These are phyloP conservation scores for Candida andamanensis DNA, from an alignment of 805 yeast genomes.

Conservation along the genomic window DNA sequence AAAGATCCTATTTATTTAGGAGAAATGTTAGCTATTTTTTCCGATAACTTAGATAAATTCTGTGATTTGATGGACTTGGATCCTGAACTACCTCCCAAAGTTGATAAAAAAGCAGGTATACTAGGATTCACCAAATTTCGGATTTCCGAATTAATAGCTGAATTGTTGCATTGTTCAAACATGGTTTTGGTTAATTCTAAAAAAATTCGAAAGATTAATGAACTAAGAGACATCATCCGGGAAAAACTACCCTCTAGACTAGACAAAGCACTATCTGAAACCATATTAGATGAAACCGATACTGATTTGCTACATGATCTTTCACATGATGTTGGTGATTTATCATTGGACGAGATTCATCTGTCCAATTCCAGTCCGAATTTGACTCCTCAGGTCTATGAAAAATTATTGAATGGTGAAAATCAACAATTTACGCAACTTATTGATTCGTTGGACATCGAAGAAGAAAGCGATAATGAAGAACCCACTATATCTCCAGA, in stretches of 20 bases:
- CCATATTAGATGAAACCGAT: constrained; percentile 10
- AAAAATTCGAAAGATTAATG: constrained; percentile 61
- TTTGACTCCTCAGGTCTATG: constrained; percentile 15
- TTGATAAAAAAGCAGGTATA: constrained; percentile 31
- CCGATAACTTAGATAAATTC: constrained; percentile 68
- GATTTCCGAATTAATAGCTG: constrained; percentile 89
- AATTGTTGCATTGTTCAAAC: constrained; percentile 92
- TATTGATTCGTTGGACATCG: constrained; percentile 22
- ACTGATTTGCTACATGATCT: constrained; percentile 19
- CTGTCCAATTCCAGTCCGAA: constrained; percentile 3
- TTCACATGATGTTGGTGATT: constrained; percentile 33
- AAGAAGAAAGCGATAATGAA: constrained; percentile 39
- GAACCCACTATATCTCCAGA: constrained; percentile 41
- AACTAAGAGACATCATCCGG: constrained; percentile 65
- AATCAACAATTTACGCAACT: constrained; percentile 17
- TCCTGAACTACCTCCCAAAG: constrained; percentile 17
- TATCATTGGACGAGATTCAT: constrained; percentile 34
- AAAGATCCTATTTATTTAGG: constrained; percentile 94
- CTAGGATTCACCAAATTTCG: constrained; percentile 90
- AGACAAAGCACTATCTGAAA: constrained; percentile 32
- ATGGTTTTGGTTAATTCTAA: constrained; percentile 86
- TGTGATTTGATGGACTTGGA: constrained; percentile 50
- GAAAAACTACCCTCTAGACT: constrained; percentile 38
- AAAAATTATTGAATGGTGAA: constrained; percentile 10
- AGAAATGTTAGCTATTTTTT: constrained; percentile 70